Base-by-base conservation (phyloP, 2,329 filamentous ascomycete genomes). In the Juglanconis oblonga region DNA sequence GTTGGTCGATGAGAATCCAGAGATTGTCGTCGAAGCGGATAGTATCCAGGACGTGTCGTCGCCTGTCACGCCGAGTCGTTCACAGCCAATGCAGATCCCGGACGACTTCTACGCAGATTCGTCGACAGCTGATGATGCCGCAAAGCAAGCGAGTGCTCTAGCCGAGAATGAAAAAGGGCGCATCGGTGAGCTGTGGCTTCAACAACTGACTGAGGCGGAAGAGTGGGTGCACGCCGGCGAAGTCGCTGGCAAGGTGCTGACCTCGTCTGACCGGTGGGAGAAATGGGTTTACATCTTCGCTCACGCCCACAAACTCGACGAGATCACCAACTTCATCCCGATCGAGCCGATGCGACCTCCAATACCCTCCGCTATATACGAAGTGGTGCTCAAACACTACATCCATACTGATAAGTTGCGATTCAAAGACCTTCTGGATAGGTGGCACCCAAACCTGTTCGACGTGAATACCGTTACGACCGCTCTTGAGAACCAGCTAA, bases 271-370 rank as follows among this genome's bases (percentile, higher is more conserved):
- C 52, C 81, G 89, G 66, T 99, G 95, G 95, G 93, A 98, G 75
- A 91, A 96, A 68, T 98, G 94, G 92, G 89, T 96, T 5, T 96
- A 90, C 86, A 88, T 86, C 0, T 99, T 99, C 75, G 91, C 92
- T 7, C 89, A 92, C 45, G 89, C 90, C 2, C 84, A 91, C 64
- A 92, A 87, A 69, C 92, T 96, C 67, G 91, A 97, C 71, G 93
- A 97, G 67, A 97, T 99, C 62, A 89, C 90, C 5, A 83, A 89
- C 40, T 87, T 89, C 68, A 90, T 99, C 35, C 95, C 95, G 0
- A 87, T 85, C 1, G 83, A 87, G 56, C 85, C 87, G n/a, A 81
- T 96, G 71, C 85, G 84, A 33, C 93, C 93, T 7, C 88, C 91
- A 0, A 81, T 99, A 11, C 87, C 92, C 0, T 87, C 88, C 1